A percentile compares a stretch with the other conserved stretches of the same genome.
phyloP scores from a whole-genome alignment of 441 rosid genomes.

The Euphorbia schlechtendalii region DNA sequence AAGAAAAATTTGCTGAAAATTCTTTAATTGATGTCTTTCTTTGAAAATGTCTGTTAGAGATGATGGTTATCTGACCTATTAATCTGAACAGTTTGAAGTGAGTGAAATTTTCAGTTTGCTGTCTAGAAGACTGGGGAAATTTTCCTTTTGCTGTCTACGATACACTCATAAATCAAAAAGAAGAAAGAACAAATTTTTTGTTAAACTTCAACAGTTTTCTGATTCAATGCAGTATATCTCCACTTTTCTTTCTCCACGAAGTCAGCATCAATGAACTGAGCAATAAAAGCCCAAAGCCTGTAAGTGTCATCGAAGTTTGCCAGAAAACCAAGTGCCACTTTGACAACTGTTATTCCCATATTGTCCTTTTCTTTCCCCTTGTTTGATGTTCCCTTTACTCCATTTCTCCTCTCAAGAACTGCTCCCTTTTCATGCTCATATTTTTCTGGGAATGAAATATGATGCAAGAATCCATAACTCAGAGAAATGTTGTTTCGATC shows the following conservation, averaged over 20 bases:
- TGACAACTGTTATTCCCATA: constrained; percentile 54
- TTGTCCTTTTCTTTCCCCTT: constrained; percentile 32
- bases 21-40: no score
- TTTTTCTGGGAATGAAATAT: constrained; percentile 57
- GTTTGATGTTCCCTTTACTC: no score
- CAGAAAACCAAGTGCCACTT: constrained; percentile 71
- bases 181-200: constrained; percentile 4
- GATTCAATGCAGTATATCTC: constrained; percentile 64
- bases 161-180: background rate
- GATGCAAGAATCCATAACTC: constrained; percentile 57
- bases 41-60: no score
- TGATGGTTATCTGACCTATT: no score
- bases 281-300: constrained; percentile 76
- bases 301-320: constrained; percentile 72
- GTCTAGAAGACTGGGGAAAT: no score
- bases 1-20: no score
- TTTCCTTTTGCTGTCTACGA: constrained; percentile 3
- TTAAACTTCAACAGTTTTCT: constrained; percentile 55
- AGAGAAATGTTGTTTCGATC: constrained; percentile 67
- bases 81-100: no score
- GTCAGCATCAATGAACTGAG: constrained; percentile 81
- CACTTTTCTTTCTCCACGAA: constrained; percentile 79
- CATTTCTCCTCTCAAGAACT: constrained; percentile 47
- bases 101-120: no score
- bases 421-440: constrained; percentile 46